Evolutionary conservation across 257 asterid species (phyloP), one percentile per base, ranked within the genome.

Genomic region (Linaria vulgaris): DNA sequence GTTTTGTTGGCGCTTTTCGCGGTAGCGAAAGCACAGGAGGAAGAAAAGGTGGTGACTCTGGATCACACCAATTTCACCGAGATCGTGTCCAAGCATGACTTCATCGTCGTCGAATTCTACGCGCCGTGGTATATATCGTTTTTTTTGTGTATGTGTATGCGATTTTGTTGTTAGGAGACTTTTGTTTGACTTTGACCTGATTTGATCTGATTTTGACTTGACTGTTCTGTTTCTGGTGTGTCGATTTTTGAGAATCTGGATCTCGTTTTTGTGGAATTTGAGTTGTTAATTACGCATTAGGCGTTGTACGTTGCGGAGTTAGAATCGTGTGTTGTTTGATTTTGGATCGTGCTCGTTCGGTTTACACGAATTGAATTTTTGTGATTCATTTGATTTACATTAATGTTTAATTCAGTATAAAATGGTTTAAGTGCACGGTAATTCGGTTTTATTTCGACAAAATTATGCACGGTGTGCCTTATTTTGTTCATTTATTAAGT

Each of bases 71-170:
- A 88, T 67, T 81, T 88, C 85, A 31, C 86, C 9, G 82, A 80
- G 4, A 47, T 65, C 12, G 77, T 88, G 12, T 64, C 83, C 48
- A 79, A 81, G 55, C 82, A 77, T 74, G 27, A 53, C 41, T 87
- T 87, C 76, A 76, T 87, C 76, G 90, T 87, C 65, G 90, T 80
- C 16, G 88, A 87, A 45, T 87, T 87, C 79, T 87, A 85, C 70
- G 94, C 94, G 43, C 94, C 94, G 22, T 87, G 95, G 95, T 87
- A 85, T 25, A 3, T n/a, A 13, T 47, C 25, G 64, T 12, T 14
- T 1, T 6, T 16, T 11, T 16, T 4, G 9, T 11, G 41, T 34
- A 6, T 34, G 5, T 34, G 9, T 34, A 3, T 3, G 2, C 13
- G 17, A 9, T 43, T 43, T 43, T 12, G 17, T 43, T 43, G 5